A percentile compares a stretch with the other conserved stretches of the same genome.
Conservation (phyloP, 768 basidiomycete species). For the Boletus huronensis region DNA sequence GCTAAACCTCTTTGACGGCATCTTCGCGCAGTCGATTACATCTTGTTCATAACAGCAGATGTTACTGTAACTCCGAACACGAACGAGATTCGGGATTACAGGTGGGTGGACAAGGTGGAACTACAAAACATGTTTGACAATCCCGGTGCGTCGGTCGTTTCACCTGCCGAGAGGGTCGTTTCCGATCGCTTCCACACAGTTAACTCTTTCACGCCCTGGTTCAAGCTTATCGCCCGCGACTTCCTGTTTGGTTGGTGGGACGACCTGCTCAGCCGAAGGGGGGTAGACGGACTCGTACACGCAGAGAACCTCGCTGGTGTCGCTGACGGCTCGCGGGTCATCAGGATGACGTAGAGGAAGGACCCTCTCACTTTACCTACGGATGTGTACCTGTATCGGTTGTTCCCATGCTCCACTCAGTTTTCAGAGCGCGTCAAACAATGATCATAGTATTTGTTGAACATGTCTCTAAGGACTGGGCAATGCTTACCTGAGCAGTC, state of each 20-base stretch:
- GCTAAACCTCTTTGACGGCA: conserved; percentile 5
- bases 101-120: conserved; percentile 90
- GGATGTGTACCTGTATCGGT: background rate
- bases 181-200: conserved; percentile 37
- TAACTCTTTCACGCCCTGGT: conserved; percentile 97
- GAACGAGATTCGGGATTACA: conserved; percentile 90
- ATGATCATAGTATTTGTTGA: too few species aligned
- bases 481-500: too few species aligned
- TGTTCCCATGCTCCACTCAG: too few species aligned
- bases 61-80: conserved; percentile 76
- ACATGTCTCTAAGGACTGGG: too few species aligned
- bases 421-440: too few species aligned
- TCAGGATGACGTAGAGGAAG: conserved; percentile 51
- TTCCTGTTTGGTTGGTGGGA: conserved; percentile 99
- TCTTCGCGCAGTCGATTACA: conserved; percentile 83
- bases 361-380: background rate
- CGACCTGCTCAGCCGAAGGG: conserved; percentile 65
- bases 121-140: conserved; percentile 88
- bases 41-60: conserved; percentile 88
- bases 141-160: conserved; percentile 45
- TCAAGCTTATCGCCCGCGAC: conserved; percentile 95
- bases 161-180: background rate
- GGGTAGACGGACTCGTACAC: conserved; percentile 49
- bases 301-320: conserved; percentile 52
- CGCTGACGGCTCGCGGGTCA: conserved; percentile 69